Conservation (phyloP, 1,139 yeast genomes). For the Saccharomycopsis hybrid region DNA sequence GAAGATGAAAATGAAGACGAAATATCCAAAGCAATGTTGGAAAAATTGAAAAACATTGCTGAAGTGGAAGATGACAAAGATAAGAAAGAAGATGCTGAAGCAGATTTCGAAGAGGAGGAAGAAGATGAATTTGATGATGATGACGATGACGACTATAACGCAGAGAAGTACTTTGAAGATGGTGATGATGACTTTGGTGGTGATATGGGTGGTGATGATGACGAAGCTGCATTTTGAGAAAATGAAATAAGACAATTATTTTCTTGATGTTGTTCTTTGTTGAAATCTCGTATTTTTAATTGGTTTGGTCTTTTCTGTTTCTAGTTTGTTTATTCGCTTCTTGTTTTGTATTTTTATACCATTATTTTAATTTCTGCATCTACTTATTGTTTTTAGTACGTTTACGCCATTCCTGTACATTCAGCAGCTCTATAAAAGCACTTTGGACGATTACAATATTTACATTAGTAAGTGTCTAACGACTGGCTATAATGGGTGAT, state of each 20-base stretch:
- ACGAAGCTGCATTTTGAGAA: constrained; percentile 58
- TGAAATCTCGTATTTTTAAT: neutral
- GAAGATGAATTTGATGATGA: constrained; percentile 78
- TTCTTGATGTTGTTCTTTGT: neutral
- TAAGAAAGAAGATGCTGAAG: constrained; percentile 35
- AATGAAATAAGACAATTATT: neutral
- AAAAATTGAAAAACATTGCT: constrained; percentile 54
- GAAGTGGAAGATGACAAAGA: constrained; percentile 45
- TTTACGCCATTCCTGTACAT: no score
- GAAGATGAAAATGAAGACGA: constrained; percentile 35
- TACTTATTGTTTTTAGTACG: no score
- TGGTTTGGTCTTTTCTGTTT: no score
- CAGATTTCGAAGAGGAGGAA: constrained; percentile 48
- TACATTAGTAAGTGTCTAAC: no score
- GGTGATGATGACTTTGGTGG: constrained; percentile 46
- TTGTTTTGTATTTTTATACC: no score
- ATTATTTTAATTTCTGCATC: no score
- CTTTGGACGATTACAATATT: no score
- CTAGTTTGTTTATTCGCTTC: no score
- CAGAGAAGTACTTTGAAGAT: constrained; percentile 64
- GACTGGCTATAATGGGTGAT: no score
- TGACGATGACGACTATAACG: constrained; percentile 69
- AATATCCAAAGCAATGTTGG: constrained; percentile 41
- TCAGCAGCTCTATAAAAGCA: no score
- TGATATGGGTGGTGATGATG: constrained; percentile 47